Conservation (phyloP, 768 basidiomycete genomes). For the Arthromyces matolae region DNA sequence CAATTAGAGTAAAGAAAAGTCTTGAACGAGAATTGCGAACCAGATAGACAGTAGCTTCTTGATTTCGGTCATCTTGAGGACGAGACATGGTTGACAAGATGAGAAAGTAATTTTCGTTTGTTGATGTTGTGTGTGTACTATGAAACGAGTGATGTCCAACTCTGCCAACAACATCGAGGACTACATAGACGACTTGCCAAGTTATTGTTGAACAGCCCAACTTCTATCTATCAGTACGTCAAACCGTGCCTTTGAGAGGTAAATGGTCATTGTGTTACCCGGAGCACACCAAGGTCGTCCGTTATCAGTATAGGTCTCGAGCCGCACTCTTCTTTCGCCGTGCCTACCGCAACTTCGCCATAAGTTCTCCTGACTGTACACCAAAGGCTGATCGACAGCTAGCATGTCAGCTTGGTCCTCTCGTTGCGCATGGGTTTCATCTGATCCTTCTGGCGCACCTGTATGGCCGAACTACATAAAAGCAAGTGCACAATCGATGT, state of each 20-base stretch:
- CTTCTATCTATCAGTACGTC: conserved; percentile 8
- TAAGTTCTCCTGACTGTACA: conserved; percentile 12
- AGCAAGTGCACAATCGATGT: not conserved
- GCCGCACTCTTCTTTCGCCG: conserved; percentile 10
- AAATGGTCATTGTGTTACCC: conserved; percentile 1
- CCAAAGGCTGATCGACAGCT: conserved; percentile 10
- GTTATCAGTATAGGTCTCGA: conserved; percentile 7
- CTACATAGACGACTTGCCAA: no score
- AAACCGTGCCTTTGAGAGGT: not conserved
- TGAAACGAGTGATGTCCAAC: not conserved
- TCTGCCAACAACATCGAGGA: no score
- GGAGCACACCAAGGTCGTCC: not conserved
- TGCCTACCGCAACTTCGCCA: conserved; percentile 8
- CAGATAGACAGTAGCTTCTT: conserved; percentile 87
- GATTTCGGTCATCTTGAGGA: conserved; percentile 85
- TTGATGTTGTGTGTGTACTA: conserved; percentile 4
- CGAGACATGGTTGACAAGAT: conserved; percentile 46
- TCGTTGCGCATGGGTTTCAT: conserved; percentile 7
- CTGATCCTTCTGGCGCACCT: conserved; percentile 2
- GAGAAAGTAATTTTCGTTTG: conserved; percentile 11
- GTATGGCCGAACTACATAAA: conserved; percentile 3
- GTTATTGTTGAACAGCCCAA: no score
- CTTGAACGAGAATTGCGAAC: conserved; percentile 34
- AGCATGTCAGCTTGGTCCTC: conserved; percentile 9
- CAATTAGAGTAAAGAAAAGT: conserved; percentile 11